Percentiles rank a stretch among this genome's conserved stretches.
Conservation (phyloP, 768 basidiomycete species). For the Amanita jacksonii region DNA sequence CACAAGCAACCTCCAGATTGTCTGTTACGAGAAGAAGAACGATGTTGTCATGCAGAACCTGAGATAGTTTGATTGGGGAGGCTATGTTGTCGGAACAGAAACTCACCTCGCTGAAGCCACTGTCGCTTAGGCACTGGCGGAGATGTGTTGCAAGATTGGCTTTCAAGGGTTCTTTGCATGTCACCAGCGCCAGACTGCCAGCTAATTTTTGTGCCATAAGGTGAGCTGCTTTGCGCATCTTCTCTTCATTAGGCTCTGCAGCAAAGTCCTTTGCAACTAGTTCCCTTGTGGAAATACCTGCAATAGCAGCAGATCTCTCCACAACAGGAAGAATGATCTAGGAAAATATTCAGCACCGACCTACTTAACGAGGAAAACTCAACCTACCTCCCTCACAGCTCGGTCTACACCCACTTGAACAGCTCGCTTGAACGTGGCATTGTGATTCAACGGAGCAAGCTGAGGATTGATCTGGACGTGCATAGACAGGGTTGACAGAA, state of each 20-base stretch:
- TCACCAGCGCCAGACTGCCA: slow-evolving; percentile 91
- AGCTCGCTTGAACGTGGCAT: slow-evolving; percentile 82
- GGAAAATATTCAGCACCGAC: too few relatives aligned
- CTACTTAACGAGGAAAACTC: slow-evolving; percentile 14
- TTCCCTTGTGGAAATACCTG: slow-evolving; percentile 94
- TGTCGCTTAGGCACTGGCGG: slow-evolving; percentile 72
- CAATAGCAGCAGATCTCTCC: slow-evolving; percentile 96
- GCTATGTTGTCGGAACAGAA: slow-evolving; percentile 5
- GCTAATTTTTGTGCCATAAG: slow-evolving; percentile 96
- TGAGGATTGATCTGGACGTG: slow-evolving; percentile 73
- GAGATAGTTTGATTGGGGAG: slow-evolving; percentile 33
- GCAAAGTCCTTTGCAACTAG: slow-evolving; percentile 94
- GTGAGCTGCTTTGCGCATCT: slow-evolving; percentile 85
- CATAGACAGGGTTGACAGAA: slow-evolving; percentile 59
- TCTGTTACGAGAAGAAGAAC: slow-evolving; percentile 76
- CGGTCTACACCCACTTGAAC: slow-evolving; percentile 88
- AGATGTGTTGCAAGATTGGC: slow-evolving; percentile 86
- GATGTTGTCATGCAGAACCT: slow-evolving; percentile 63
- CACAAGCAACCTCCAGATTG: slow-evolving; percentile 89
- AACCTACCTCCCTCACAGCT: slow-evolving; percentile 79
- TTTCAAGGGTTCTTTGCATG: slow-evolving; percentile 94
- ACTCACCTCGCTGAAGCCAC: slow-evolving; percentile 79
- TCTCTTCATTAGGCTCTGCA: slow-evolving; percentile 84
- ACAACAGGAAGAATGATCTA: slow-evolving; percentile 96
- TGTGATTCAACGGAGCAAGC: slow-evolving; percentile 63